phyloP scores from a whole-genome alignment of 1,284 basidiomycete species.

The Inonotus obliquus region DNA sequence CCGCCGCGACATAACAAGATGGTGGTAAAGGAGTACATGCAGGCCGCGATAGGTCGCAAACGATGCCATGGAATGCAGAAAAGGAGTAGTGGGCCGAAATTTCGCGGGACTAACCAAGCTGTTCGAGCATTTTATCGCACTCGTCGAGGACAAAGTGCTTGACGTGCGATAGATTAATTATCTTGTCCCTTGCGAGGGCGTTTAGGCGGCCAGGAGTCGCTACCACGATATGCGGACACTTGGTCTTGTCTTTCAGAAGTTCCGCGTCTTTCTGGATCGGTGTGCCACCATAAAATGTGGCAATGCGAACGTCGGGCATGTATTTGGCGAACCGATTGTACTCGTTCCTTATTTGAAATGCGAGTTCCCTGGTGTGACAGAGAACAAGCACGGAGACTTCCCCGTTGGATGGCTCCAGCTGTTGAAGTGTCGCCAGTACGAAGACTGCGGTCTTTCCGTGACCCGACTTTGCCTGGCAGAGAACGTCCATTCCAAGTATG shows the following conservation, averaged over 20 bases:
- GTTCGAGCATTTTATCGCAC: constrained; percentile 99
- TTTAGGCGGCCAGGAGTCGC: constrained; percentile 96
- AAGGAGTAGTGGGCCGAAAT: constrained; percentile 45
- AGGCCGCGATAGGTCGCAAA: constrained; percentile 10
- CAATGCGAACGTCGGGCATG: constrained; percentile 98
- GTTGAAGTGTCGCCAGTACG: constrained; percentile 95
- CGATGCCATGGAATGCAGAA: constrained; percentile 15
- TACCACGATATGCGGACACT: constrained; percentile 98
- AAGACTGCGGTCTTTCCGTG: constrained; percentile 99
- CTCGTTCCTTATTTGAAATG: constrained; percentile 99
- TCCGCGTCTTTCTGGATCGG: constrained; percentile 94
- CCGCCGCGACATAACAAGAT: neutral
- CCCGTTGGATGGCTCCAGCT: constrained; percentile 97
- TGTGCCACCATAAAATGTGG: constrained; percentile 97
- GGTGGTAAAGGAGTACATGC: neutral
- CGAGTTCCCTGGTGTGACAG: constrained; percentile 98
- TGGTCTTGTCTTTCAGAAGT: constrained; percentile 90
- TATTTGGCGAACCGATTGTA: constrained; percentile 99
- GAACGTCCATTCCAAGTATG: constrained; percentile 98
- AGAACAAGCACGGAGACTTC: constrained; percentile 97
- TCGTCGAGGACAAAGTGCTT: constrained; percentile 99
- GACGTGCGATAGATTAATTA: constrained; percentile 87
- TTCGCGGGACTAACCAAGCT: constrained; percentile 96
- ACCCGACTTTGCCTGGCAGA: constrained; percentile 99
- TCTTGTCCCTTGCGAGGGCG: constrained; percentile 89